These are phyloP conservation scores for Psilocybe sp. DNA, from an alignment of 768 basidiomycete genomes.

Conservation along the genomic window DNA sequence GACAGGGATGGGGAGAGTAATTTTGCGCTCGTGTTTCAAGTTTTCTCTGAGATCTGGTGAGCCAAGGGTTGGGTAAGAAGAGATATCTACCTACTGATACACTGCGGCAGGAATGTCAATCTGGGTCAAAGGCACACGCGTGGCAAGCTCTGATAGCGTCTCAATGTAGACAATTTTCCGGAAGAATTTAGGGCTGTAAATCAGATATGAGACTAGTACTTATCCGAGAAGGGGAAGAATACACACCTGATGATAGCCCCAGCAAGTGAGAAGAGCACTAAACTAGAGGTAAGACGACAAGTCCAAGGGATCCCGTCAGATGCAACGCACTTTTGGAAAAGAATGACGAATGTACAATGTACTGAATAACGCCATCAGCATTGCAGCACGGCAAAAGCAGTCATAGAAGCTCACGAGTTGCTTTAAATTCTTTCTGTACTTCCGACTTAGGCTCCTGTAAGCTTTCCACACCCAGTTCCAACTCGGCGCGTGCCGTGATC, in stretches of 20 bases:
- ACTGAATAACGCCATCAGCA: conserved; percentile 37
- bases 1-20: conserved; percentile 59
- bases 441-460: conserved; percentile 74
- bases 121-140: conserved; percentile 78
- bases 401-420: conserved; percentile 52
- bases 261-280: conserved; percentile 87
- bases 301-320: background rate
- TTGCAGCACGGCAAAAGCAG: background rate
- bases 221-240: background rate
- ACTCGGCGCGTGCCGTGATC: conserved; percentile 66
- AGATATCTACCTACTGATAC: conserved; percentile 56
- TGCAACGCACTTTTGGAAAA: conserved; percentile 74
- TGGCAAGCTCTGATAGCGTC: conserved; percentile 77
- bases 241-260: conserved; percentile 85
- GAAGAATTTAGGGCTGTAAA: conserved; percentile 82
- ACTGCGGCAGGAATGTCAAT: conserved; percentile 83
- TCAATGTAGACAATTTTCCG: conserved; percentile 76
- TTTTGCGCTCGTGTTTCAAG: conserved; percentile 66
- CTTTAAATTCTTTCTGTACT: conserved; percentile 88
- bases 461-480: conserved; percentile 96
- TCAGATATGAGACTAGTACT: conserved; percentile 4
- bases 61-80: background rate
- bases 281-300: conserved; percentile 5
- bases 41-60: conserved; percentile 59
- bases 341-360: conserved; percentile 84